A percentile compares a stretch with the other conserved stretches of the same genome.
phyloP scores from a whole-genome alignment of 2,329 filamentous ascomycete species.

The Coniochaeta sp. region DNA sequence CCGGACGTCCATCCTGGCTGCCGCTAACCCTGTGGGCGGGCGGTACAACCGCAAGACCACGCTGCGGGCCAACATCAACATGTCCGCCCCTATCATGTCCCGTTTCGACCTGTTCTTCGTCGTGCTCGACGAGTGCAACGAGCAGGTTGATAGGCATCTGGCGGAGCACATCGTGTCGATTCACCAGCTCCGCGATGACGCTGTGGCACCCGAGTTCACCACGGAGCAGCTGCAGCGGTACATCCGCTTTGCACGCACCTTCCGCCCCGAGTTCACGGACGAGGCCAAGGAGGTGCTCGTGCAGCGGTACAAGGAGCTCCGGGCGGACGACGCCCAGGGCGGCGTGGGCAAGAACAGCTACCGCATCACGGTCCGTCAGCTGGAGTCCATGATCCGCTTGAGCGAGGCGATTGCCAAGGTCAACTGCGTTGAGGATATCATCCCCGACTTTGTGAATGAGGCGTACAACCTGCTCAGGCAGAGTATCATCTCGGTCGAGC shows the following conservation, averaged over 20 bases:
- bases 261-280: slow-evolving; percentile 84
- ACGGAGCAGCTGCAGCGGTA: slow-evolving; percentile 96
- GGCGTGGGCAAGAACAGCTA: slow-evolving; percentile 93
- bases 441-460: slow-evolving; percentile 78
- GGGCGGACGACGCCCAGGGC: slow-evolving; percentile 87
- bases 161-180: slow-evolving; percentile 93
- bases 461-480: slow-evolving; percentile 87
- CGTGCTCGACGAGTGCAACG: slow-evolving; percentile 93
- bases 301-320: slow-evolving; percentile 89
- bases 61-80: slow-evolving; percentile 91
- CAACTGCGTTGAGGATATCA: slow-evolving; percentile 90
- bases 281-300: slow-evolving; percentile 83
- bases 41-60: slow-evolving; percentile 97
- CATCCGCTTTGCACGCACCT: slow-evolving; percentile 91
- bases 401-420: slow-evolving; percentile 98
- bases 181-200: slow-evolving; percentile 87
- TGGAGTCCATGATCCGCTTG: slow-evolving; percentile 92
- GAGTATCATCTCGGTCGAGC: slow-evolving; percentile 95
- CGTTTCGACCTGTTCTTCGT: slow-evolving; percentile 99
- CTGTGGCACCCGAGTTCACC: slow-evolving; percentile 86
- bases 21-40: slow-evolving; percentile 91
- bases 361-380: slow-evolving; percentile 91
- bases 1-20: slow-evolving; percentile 88
- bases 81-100: slow-evolving; percentile 98
- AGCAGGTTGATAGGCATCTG: slow-evolving; percentile 80